A percentile compares a stretch with the other conserved stretches of the same genome.
These are phyloP conservation scores for Fonsecaea pedrosoi DNA, from an alignment of 2,329 filamentous ascomycete genomes.

Conservation along the genomic window DNA sequence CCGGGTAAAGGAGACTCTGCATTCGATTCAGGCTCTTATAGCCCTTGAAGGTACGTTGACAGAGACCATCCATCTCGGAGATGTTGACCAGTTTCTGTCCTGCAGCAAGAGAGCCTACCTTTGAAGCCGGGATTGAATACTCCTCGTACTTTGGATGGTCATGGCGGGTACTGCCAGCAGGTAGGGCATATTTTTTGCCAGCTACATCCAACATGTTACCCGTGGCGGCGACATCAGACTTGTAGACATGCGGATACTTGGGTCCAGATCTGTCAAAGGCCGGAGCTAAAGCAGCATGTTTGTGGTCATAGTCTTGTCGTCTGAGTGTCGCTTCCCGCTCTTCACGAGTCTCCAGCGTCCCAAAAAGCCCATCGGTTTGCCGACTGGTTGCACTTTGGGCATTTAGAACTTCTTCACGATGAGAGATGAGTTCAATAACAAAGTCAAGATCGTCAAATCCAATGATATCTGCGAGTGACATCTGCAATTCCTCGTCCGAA, in stretches of 20 bases:
- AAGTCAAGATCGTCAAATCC: conserved; percentile 94
- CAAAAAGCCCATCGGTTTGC: conserved; percentile 55
- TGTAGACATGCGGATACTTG: conserved; percentile 94
- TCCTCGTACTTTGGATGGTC: conserved; percentile 87
- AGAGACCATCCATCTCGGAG: conserved; percentile 83
- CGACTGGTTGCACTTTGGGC: conserved; percentile 45
- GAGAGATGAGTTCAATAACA: conserved; percentile 84
- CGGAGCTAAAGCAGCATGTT: conserved; percentile 73
- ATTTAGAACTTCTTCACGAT: conserved; percentile 71
- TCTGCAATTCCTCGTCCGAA: conserved; percentile 87
- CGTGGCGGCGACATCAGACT: conserved; percentile 68
- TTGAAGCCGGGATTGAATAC: conserved; percentile 81
- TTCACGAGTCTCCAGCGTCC: conserved; percentile 72
- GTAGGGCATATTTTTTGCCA: conserved; percentile 83
- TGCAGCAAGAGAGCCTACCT: conserved; percentile 74
- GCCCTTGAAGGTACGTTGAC: conserved; percentile 87
- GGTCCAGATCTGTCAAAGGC: conserved; percentile 73
- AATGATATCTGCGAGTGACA: conserved; percentile 83
- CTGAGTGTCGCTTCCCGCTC: conserved; percentile 81
- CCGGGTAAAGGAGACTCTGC: conserved; percentile 95
- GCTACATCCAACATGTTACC: conserved; percentile 83
- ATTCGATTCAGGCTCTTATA: conserved; percentile 95
- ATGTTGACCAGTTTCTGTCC: conserved; percentile 81
- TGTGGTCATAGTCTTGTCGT: conserved; percentile 80
- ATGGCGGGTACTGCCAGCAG: conserved; percentile 72